phyloP scores from a whole-genome alignment of 164 flowering plant genomes.

The Litsea cubeba region DNA sequence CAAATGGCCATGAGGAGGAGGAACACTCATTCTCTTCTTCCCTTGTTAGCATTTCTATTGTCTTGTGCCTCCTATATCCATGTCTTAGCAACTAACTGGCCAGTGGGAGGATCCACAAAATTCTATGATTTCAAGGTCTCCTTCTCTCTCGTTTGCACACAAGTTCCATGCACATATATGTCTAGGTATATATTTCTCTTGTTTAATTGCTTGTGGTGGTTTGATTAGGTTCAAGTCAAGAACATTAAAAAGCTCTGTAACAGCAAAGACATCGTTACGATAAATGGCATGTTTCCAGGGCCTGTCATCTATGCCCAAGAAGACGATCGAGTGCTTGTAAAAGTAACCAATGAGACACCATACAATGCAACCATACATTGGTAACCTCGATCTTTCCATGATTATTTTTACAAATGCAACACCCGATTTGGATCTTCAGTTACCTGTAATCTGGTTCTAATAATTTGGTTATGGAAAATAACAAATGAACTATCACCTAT shows the following conservation, averaged over 20 bases:
- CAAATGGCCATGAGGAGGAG: conserved; percentile 3
- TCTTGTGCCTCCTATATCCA: conserved; percentile 16
- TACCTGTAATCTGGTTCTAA: too few species aligned
- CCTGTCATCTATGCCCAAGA: conserved; percentile 62
- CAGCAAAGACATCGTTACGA: conserved; percentile 40
- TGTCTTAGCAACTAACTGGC: conserved; percentile 20
- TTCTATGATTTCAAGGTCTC: conserved; percentile 65
- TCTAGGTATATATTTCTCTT: background rate
- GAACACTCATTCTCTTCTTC: conserved; percentile 14
- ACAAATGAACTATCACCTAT: too few species aligned
- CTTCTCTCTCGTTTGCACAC: conserved; percentile 1
- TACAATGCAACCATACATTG: conserved; percentile 63
- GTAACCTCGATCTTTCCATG: conserved; percentile 21
- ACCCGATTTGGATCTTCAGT: too few species aligned
- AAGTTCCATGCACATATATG: background rate
- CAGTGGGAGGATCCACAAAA: conserved; percentile 36
- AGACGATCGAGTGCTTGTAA: conserved; percentile 47
- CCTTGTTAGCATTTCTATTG: conserved; percentile 7
- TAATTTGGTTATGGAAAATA: too few species aligned
- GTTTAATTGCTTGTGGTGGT: background rate
- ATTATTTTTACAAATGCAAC: background rate
- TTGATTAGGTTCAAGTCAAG: conserved; percentile 43
- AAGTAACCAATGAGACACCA: conserved; percentile 53
- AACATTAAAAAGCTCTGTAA: conserved; percentile 48
- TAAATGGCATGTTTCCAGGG: conserved; percentile 62